Percentiles rank a stretch among this genome's conserved stretches.
These are phyloP conservation scores for Linnemannia exigua DNA, from an alignment of 192 early-diverging fungal genomes.

Conservation along the genomic window DNA sequence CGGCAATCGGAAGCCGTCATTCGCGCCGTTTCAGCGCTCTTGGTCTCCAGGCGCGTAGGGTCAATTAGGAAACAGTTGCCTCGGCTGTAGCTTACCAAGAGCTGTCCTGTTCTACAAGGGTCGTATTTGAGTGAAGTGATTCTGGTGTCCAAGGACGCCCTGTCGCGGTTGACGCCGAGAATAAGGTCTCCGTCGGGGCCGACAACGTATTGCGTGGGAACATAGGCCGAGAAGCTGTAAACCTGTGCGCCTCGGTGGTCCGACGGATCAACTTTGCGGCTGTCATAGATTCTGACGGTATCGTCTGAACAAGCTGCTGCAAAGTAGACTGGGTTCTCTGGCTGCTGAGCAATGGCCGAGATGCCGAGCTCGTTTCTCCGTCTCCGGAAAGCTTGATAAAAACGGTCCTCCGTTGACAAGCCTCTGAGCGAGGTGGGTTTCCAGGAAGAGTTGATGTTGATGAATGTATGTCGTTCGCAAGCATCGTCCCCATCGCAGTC, in stretches of 20 bases:
- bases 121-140: conserved; percentile 61
- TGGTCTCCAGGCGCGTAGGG: conserved; percentile 27
- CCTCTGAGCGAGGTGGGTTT: background rate
- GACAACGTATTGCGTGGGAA: conserved; percentile 12
- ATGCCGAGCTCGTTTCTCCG: conserved; percentile 32
- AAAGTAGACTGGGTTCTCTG: conserved; percentile 59
- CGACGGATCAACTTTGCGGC: conserved; percentile 24
- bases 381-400: conserved; percentile 5
- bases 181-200: conserved; percentile 16
- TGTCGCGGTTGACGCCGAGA: conserved; percentile 6
- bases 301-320: conserved; percentile 65
- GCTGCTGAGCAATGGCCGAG: conserved; percentile 63
- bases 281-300: conserved; percentile 63
- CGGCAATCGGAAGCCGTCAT: background rate
- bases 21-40: background rate
- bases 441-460: conserved; percentile 52
- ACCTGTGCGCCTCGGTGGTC: conserved; percentile 52
- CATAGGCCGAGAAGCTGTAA: conserved; percentile 55
- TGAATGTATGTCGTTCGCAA: conserved; percentile 56
- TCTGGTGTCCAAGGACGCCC: conserved; percentile 18
- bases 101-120: conserved; percentile 56
- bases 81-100: conserved; percentile 58
- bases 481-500: conserved; percentile 12
- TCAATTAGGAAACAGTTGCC: conserved; percentile 51
- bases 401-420: conserved; percentile 6